Evolutionary conservation across 176 grass and related monocot genomes (phyloP).

Genomic region (Avena insularis): DNA sequence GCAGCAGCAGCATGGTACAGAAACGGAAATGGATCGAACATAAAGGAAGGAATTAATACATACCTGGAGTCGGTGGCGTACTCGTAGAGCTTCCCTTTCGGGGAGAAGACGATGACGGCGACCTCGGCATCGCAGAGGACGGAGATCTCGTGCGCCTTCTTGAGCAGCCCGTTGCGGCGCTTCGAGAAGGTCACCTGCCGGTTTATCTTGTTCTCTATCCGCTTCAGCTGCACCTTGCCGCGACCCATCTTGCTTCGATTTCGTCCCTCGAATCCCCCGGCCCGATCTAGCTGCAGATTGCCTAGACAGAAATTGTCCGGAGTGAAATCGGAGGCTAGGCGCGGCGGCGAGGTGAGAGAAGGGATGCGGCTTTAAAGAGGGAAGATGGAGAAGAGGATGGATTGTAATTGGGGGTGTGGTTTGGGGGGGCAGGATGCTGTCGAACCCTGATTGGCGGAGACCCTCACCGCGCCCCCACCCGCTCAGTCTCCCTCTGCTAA

Average conservation of each 20-base stretch:
- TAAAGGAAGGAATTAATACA: not conserved
- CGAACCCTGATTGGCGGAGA: conserved; percentile 12
- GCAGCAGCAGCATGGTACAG: not conserved
- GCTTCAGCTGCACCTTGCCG: conserved; percentile 85
- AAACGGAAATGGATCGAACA: not conserved
- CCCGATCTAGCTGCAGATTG: not conserved
- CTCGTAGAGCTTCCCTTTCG: conserved; percentile 86
- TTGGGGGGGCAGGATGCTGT: not conserved
- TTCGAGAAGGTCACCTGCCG: conserved; percentile 86
- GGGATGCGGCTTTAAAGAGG: conserved; percentile 9
- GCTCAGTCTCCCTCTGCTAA: conserved; percentile 9
- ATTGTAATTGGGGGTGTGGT: conserved; percentile 10
- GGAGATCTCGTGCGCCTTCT: conserved; percentile 96
- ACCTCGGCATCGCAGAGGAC: conserved; percentile 80
- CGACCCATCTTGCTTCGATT: conserved; percentile 53
- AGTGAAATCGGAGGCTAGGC: not conserved
- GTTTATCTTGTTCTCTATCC: conserved; percentile 93
- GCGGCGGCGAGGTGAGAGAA: conserved; percentile 13
- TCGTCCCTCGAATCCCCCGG: not conserved
- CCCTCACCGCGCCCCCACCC: not conserved
- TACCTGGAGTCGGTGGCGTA: conserved; percentile 60
- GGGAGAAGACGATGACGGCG: conserved; percentile 78
- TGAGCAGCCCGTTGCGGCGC: conserved; percentile 69
- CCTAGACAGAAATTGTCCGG: not conserved
- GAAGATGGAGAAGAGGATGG: conserved; percentile 13